Conservation (phyloP, 768 basidiomycete species). For the Boletellus emodensis region DNA sequence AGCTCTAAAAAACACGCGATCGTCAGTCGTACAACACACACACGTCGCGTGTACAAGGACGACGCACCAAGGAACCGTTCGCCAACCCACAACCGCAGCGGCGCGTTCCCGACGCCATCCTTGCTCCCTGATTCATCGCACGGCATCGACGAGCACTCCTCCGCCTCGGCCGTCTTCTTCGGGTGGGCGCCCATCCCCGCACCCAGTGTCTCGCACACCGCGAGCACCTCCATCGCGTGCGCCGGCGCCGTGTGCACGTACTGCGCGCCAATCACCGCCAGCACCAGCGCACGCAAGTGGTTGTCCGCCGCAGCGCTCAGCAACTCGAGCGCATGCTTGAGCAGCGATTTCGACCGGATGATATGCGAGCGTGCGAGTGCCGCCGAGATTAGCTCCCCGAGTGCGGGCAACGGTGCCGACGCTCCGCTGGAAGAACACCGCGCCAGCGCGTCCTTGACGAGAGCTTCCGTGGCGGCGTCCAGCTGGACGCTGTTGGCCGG, state of each 20-base stretch:
- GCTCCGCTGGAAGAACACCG: slow-evolving; percentile 18
- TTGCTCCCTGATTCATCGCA: slow-evolving; percentile 9
- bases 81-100: slow-evolving; percentile 68
- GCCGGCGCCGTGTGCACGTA: slow-evolving; percentile 67
- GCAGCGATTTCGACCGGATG: slow-evolving; percentile 35
- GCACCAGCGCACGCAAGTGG: slow-evolving; percentile 64
- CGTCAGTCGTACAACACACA: background rate
- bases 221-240: slow-evolving; percentile 64
- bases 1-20: slow-evolving; percentile 39
- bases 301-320: slow-evolving; percentile 63
- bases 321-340: slow-evolving; percentile 57
- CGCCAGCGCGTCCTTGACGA: slow-evolving; percentile 26
- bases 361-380: slow-evolving; percentile 23
- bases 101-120: slow-evolving; percentile 54
- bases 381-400: slow-evolving; percentile 17
- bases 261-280: slow-evolving; percentile 65
- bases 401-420: slow-evolving; percentile 16
- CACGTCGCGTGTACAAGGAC: background rate
- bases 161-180: slow-evolving; percentile 16
- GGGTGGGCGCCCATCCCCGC: slow-evolving; percentile 56
- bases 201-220: slow-evolving; percentile 65
- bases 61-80: slow-evolving; percentile 59
- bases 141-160: background rate
- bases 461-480: slow-evolving; percentile 13
- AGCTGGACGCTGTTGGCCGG: slow-evolving; percentile 10